Evolutionary conservation across 441 rosid species (phyloP).

Genomic region (Euphorbia celastroides): DNA sequence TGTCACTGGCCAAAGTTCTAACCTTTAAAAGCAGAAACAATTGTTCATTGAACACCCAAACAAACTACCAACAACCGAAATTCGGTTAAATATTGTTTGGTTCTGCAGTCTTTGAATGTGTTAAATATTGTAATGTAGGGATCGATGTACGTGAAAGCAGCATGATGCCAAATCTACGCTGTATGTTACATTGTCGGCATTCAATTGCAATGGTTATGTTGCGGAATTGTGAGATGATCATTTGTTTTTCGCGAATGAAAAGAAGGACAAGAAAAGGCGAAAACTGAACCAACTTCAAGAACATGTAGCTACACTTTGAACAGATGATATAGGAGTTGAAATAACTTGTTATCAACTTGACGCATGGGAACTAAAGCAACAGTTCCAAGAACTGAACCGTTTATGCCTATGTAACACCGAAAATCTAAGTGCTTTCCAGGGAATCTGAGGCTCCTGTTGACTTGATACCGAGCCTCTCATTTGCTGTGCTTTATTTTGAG

Average conservation of each 20-base stretch:
- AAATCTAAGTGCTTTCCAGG: constrained; percentile 33
- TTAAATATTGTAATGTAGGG: neutral
- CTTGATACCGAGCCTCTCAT: constrained; percentile 56
- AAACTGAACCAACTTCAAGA: too few species aligned
- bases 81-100: too few species aligned
- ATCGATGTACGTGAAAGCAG: neutral
- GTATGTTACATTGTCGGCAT: neutral
- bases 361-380: constrained; percentile 65
- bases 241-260: too few species aligned
- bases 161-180: neutral
- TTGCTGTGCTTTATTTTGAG: constrained; percentile 62
- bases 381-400: constrained; percentile 33
- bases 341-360: constrained; percentile 2
- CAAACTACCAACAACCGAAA: too few species aligned
- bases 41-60: too few species aligned
- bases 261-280: too few species aligned
- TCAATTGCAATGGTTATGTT: too few species aligned
- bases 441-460: constrained; percentile 30
- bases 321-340: neutral
- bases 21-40: neutral
- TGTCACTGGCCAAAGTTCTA: neutral
- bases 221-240: too few species aligned
- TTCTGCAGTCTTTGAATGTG: too few species aligned
- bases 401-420: constrained; percentile 29
- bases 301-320: too few species aligned